Percentiles rank a stretch among this genome's conserved stretches.
Evolutionary conservation across 2,329 filamentous ascomycete species (phyloP).

Genomic region (Lasiodiplodia sp.): DNA sequence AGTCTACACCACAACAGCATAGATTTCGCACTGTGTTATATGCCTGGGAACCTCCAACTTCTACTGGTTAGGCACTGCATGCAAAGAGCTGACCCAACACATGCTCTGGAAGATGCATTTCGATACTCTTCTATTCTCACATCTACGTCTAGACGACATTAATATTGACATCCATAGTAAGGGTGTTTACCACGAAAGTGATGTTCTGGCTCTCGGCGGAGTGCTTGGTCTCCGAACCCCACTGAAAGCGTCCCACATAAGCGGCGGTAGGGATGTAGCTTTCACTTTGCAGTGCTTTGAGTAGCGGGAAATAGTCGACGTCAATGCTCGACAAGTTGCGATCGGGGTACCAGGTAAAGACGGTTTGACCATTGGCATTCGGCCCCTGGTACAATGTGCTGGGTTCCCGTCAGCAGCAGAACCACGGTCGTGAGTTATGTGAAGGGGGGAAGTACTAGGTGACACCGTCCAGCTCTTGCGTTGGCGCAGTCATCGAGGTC

Average conservation of each 20-base stretch:
- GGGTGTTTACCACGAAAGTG: slow-evolving; percentile 24
- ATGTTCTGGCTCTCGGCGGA: slow-evolving; percentile 26
- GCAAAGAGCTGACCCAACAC: too few relatives aligned
- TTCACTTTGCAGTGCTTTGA: slow-evolving; percentile 17
- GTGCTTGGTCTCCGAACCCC: slow-evolving; percentile 30
- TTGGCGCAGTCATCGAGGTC: not conserved
- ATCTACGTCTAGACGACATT: too few relatives aligned
- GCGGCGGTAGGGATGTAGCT: slow-evolving; percentile 2
- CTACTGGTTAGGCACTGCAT: too few relatives aligned
- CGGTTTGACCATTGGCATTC: slow-evolving; percentile 28
- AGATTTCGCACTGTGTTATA: too few relatives aligned
- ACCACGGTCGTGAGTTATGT: not conserved
- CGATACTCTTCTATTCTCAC: too few relatives aligned
- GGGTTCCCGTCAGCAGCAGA: not conserved
- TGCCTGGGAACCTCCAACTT: too few relatives aligned
- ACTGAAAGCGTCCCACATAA: slow-evolving; percentile 31
- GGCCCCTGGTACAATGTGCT: slow-evolving; percentile 28
- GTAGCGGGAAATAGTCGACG: slow-evolving; percentile 27
- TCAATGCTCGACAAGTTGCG: slow-evolving; percentile 22
- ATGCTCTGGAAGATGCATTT: too few relatives aligned
- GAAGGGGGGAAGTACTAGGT: slow-evolving; percentile 22
- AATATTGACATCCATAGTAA: slow-evolving; percentile 24
- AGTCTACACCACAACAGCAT: too few relatives aligned
- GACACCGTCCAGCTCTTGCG: slow-evolving; percentile 20
- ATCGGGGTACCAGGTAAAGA: slow-evolving; percentile 29